Base-by-base conservation (phyloP, 108 stramenopile genomes). In the Nannochloropsis oceanica region DNA sequence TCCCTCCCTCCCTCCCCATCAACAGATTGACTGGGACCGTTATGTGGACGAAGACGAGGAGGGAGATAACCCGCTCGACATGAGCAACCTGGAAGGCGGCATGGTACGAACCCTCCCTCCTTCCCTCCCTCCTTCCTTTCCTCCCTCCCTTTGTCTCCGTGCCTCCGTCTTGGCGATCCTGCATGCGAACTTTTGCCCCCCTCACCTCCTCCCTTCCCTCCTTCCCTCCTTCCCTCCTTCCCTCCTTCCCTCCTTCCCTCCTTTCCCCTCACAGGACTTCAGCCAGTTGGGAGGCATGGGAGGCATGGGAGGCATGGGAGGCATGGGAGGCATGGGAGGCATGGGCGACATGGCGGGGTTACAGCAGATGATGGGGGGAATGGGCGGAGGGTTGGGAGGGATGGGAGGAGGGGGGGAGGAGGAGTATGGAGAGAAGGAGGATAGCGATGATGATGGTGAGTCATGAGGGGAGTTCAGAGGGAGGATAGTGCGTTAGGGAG, bases 21-120 rank as follows among this genome's bases (percentile, higher is more conserved):
- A 50, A 50, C 92, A 93, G 91, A 94, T 97, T 83, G 96, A 97
- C 87, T 97, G 96, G 96, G 94, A 96, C 92, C 93, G 94, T 79
- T 97, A 94, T 84, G 96, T 96, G 9, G 96, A 97, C 88, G 96
- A 97, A 89, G 96, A 97, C 86, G 96, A 96, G 83, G 94, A 94
- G 46, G 93, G 92, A 27, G 94, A 91, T 80, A 92, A 88, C 81
- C 94, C 26, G 11, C 93, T 95, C 89, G 93, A 95, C 85, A 94
- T 89, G 85, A 89, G 86, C 82, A 93, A 93, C 80, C 90, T 97
- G 79, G 94, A 95, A 50, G 96, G 96, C 81, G 95, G 94, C 20
- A 93, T 93, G 92, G 93, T 92, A 26, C 88, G 88, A 73, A 88
- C 89, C 14, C 85, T 81, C 43, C 84, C 79, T 44, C 43, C 89